phyloP scores from a whole-genome alignment of 164 flowering plant genomes.

The Stephania japonica region DNA sequence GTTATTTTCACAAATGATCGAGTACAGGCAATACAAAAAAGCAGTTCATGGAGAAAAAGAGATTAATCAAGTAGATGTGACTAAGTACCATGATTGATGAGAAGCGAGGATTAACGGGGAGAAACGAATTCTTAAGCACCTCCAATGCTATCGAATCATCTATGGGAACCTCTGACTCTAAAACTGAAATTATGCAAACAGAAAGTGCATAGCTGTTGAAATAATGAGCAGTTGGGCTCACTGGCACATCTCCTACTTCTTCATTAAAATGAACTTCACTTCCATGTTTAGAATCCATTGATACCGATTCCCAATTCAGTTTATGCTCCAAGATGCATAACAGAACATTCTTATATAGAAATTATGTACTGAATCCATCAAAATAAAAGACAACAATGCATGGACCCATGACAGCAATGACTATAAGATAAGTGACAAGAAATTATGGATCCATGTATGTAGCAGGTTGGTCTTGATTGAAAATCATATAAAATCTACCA shows the following conservation, averaged over 20 bases:
- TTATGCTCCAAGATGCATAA: background rate
- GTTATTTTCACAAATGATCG: background rate
- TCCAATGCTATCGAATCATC: slow-evolving; percentile 23
- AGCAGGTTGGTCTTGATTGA: background rate
- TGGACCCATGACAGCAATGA: background rate
- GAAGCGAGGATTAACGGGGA: slow-evolving; percentile 58
- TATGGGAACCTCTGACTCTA: slow-evolving; percentile 42
- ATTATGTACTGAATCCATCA: background rate
- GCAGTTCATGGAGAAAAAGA: background rate
- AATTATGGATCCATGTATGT: background rate
- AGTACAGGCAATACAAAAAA: no score
- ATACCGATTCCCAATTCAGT: background rate
- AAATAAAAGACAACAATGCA: background rate
- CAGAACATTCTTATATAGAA: background rate
- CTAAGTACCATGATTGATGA: slow-evolving; percentile 53
- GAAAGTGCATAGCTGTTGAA: slow-evolving; percentile 42
- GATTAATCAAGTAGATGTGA: background rate
- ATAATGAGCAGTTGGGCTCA: slow-evolving; percentile 53
- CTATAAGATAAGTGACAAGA: background rate
- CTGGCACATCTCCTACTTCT: slow-evolving; percentile 28
- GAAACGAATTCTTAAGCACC: slow-evolving; percentile 32
- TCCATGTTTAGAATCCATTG: slow-evolving; percentile 9
- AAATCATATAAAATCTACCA: background rate
- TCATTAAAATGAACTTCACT: slow-evolving; percentile 6
- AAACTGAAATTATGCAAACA: slow-evolving; percentile 26